Conservation (phyloP, 2,329 filamentous ascomycete species). For the Colletotrichum sp. region DNA sequence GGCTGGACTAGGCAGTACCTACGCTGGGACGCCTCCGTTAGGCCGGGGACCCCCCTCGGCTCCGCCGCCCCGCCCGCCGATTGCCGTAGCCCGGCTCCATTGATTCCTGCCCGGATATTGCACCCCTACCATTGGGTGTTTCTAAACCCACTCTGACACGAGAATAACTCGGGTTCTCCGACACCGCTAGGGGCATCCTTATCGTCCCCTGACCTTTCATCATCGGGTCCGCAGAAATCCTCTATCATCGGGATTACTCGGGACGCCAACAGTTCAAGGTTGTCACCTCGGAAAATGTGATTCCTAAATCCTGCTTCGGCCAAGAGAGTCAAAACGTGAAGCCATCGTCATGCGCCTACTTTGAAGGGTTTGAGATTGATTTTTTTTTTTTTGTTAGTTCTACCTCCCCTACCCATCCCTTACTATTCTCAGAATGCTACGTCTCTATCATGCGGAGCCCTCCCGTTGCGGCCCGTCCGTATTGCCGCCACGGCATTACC, state of each 20-base stretch:
- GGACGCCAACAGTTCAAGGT: background rate
- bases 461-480: background rate
- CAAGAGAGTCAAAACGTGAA: constrained; percentile 10
- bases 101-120: background rate
- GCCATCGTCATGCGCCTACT: constrained; percentile 14
- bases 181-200: background rate
- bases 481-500: background rate
- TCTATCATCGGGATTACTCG: constrained; percentile 8
- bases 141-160: background rate
- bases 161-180: constrained; percentile 10
- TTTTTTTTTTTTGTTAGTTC: background rate
- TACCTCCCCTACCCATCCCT: background rate
- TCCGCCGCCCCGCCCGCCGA: constrained; percentile 7
- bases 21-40: background rate
- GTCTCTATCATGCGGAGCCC: constrained; percentile 1
- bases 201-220: background rate
- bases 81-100: constrained; percentile 10
- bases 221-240: background rate
- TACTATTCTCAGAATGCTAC: background rate
- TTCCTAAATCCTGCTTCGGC: background rate
- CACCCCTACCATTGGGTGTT: background rate
- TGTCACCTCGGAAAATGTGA: background rate
- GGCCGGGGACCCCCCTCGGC: constrained; percentile 5
- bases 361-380: constrained; percentile 1
- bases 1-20: background rate